A percentile compares a stretch with the other conserved stretches of the same genome.
Conservation (phyloP, 2,329 filamentous ascomycete species). For the Blastomyces parvus region DNA sequence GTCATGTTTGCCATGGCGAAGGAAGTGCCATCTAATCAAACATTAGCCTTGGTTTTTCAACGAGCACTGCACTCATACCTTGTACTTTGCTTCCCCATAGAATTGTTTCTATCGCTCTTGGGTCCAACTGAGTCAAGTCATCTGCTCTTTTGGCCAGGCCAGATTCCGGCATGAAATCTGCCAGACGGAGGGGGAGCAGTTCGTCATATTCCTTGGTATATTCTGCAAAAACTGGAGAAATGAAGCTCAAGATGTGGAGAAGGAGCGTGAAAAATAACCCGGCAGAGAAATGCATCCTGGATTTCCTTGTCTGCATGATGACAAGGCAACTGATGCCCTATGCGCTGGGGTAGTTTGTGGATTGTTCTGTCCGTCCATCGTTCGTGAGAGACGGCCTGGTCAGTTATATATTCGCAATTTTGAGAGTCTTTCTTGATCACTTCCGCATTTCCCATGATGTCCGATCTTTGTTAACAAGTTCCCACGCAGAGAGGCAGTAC, state of each 20-base stretch:
- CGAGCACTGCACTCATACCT: neutral
- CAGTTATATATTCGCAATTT: neutral
- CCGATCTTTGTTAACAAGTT: neutral
- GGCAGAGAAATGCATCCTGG: neutral
- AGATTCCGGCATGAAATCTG: constrained; percentile 3
- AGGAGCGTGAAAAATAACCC: neutral
- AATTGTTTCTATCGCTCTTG: constrained; percentile 3
- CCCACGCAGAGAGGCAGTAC: neutral
- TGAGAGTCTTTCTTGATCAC: neutral
- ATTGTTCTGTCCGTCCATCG: neutral
- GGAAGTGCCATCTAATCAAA: constrained; percentile 5
- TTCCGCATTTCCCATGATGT: neutral
- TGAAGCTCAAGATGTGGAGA: neutral
- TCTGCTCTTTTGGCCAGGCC: constrained; percentile 5
- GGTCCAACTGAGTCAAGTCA: constrained; percentile 7
- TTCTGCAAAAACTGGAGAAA: neutral
- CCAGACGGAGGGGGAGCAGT: constrained; percentile 8
- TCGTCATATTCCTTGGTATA: neutral
- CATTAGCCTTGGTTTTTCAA: neutral
- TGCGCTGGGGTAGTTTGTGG: neutral
- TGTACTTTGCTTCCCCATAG: constrained; percentile 6
- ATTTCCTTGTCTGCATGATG: neutral
- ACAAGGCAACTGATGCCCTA: neutral
- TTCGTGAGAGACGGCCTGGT: neutral
- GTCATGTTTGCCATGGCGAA: constrained; percentile 12